A percentile compares a stretch with the other conserved stretches of the same genome.
Conservation (phyloP, 31 red algal genomes). For the Endocladia muricata region DNA sequence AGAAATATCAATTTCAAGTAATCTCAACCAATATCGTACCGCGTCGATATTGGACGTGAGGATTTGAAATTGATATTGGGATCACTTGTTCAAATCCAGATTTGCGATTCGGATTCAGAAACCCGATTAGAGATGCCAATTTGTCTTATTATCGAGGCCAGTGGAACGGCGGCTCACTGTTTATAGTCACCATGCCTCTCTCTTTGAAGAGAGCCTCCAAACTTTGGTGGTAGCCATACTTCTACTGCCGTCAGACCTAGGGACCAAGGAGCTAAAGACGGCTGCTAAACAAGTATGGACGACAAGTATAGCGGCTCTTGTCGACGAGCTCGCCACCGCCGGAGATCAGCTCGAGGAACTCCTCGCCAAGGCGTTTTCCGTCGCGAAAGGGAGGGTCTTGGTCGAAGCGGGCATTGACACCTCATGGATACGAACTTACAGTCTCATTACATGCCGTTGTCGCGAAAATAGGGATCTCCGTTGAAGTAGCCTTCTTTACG, state of each 20-base stretch:
- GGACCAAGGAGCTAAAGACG: neutral
- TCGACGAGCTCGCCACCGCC: neutral
- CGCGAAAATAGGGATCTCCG: conserved; percentile 2
- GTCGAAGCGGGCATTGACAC: conserved; percentile 8
- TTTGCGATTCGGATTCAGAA: neutral
- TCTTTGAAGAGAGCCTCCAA: neutral
- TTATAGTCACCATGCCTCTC: neutral
- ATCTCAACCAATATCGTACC: too few relatives aligned
- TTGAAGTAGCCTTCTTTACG: neutral
- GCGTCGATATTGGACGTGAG: too few relatives aligned
- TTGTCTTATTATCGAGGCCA: neutral
- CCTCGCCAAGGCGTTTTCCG: neutral
- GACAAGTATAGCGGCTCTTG: neutral
- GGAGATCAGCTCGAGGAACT: too few relatives aligned
- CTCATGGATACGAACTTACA: neutral
- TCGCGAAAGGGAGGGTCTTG: conserved; percentile 5
- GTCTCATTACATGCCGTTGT: neutral
- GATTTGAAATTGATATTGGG: neutral
- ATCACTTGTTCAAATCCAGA: neutral
- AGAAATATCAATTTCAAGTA: too few relatives aligned
- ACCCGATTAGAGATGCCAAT: neutral
- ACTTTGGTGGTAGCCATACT: conserved; percentile 1
- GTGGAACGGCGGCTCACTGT: too few relatives aligned
- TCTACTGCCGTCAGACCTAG: neutral
- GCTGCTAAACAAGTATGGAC: neutral